Percentiles rank a stretch among this genome's conserved stretches.
phyloP scores from a whole-genome alignment of 2,329 filamentous ascomycete species.

The Cladophialophora psammophila region DNA sequence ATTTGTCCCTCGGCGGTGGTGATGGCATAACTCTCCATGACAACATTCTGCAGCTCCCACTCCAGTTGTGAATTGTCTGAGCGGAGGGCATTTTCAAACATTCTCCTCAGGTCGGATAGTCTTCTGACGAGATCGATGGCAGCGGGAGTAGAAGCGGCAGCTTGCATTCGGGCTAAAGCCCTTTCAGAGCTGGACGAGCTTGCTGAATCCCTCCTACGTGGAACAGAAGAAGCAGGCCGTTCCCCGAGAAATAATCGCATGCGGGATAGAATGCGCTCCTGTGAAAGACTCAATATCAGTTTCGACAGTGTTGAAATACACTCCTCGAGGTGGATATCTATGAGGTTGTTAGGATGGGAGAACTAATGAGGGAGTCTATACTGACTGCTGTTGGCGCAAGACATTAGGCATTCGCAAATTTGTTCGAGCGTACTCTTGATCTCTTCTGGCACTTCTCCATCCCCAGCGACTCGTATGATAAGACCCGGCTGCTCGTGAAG shows the following conservation, averaged over 20 bases:
- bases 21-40: neutral
- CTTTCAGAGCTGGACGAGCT: neutral
- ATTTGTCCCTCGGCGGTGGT: slow-evolving; percentile 9
- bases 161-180: neutral
- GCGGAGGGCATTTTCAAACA: neutral
- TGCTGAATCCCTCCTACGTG: neutral
- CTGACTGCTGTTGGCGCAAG: neutral
- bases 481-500: slow-evolving; percentile 12
- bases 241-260: neutral
- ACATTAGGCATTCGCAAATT: neutral
- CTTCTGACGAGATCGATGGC: neutral
- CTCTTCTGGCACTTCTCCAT: slow-evolving; percentile 19
- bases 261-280: neutral
- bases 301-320: neutral
- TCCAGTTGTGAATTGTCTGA: neutral
- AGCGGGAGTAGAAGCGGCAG: slow-evolving; percentile 4
- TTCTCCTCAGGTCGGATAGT: neutral
- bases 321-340: neutral
- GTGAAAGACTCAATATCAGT: neutral
- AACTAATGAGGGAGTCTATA: neutral
- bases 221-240: neutral
- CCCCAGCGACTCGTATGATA: slow-evolving; percentile 28
- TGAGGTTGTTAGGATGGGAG: neutral
- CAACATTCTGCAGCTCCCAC: neutral
- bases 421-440: neutral